These are phyloP conservation scores for Parasitella parasitica DNA, from an alignment of 371 early-diverging fungal species.

Conservation along the genomic window DNA sequence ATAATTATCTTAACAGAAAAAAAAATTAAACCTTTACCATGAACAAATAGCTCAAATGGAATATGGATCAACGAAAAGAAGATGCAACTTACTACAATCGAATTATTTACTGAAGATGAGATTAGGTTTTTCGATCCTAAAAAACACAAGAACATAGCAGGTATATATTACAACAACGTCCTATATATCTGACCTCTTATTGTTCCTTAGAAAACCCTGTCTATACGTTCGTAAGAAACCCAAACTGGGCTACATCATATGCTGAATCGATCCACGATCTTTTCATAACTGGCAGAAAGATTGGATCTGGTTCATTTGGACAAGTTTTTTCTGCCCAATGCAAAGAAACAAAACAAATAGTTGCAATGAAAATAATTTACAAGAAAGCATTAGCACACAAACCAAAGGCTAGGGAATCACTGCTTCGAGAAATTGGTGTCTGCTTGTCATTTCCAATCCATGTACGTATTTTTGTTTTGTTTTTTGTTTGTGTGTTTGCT, in stretches of 20 bases:
- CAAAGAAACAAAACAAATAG: slow-evolving; percentile 6
- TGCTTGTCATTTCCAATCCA: slow-evolving; percentile 22
- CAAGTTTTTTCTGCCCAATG: slow-evolving; percentile 4
- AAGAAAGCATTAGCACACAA: background rate
- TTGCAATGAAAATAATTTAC: slow-evolving; percentile 12
- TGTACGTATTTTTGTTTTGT: slow-evolving; percentile 12
- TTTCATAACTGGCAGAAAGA: background rate
- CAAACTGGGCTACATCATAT: background rate
- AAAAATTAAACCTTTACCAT: background rate
- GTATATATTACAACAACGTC: background rate
- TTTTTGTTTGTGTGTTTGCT: background rate
- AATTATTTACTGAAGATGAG: slow-evolving; percentile 1
- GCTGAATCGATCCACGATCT: background rate
- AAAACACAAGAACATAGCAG: background rate
- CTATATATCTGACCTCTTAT: too few relatives aligned
- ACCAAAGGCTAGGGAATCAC: background rate
- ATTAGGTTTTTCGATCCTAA: slow-evolving; percentile 14
- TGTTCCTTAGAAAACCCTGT: slow-evolving; percentile 1
- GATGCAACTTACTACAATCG: background rate
- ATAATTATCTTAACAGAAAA: slow-evolving; percentile 1
- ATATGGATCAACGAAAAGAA: slow-evolving; percentile 11
- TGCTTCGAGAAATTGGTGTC: slow-evolving; percentile 23
- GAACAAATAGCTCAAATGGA: background rate
- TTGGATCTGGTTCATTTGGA: slow-evolving; percentile 9
- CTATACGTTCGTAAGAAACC: slow-evolving; percentile 11